Evolutionary conservation across 2,329 filamentous ascomycete genomes (phyloP), one percentile per base, ranked within the genome.

Genomic region (Sclerotinia minor): DNA sequence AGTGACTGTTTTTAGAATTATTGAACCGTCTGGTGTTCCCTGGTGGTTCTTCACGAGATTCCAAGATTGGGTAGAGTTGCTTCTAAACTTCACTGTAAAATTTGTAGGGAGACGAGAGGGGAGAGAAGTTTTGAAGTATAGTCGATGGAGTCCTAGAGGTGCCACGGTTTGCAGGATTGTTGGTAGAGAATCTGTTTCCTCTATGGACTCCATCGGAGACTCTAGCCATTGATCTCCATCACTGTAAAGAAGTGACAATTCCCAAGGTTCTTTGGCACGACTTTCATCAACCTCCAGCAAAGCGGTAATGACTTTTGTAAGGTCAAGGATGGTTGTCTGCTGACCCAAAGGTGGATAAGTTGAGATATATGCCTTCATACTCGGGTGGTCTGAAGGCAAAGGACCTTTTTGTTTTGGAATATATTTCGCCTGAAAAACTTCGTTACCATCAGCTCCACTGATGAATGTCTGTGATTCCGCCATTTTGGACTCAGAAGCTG

Each of bases 301-400:
- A 8, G 90, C 88, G 0, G 85, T 88, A 72, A 97, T 89, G 15
- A 38, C 47, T 13, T 21, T 63, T 0, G 77, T 76, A 19, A 26
- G 9, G 9, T 38, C n/a, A n/a, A n/a, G 45, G 26, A 91, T 75
- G 60, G 85, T 82, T 1, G 92, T 93, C 32, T 91, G 84, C 76
- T 94, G 91, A 2, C 89, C 92, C 64, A 97, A 79, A 1, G 92
- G 87, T 17, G 94, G 94, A 74, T 87, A 89, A 69, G 83, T 87
- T 6, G 82, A 84, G 19, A 90, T 78, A 70, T 82, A 81, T 29
- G 85, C 83, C 75, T 75, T 76, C 76, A 77, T 77, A 84, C 84
- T 78, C 84, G 75, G 73, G 77, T 79, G 79, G 80, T 83, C 71
- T 45, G 69, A 66, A 58, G 72, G 26, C 35, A 70, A 70, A 68